These are phyloP conservation scores for Aspergillus fumigatiaffinis DNA, from an alignment of 2,329 filamentous ascomycete genomes.

Conservation along the genomic window DNA sequence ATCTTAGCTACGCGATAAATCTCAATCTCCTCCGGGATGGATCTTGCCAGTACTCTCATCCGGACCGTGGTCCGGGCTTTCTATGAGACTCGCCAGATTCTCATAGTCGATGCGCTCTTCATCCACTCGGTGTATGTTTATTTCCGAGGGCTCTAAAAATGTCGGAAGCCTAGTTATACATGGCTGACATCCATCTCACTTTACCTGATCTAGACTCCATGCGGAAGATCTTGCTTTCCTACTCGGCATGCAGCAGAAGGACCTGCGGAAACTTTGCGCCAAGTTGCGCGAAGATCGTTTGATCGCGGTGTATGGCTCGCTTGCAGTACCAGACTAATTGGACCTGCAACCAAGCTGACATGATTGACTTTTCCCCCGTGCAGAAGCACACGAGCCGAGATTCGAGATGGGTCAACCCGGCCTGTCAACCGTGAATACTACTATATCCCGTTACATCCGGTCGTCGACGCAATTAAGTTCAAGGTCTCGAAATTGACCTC, in stretches of 20 bases:
- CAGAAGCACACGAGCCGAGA: slow-evolving; percentile 70
- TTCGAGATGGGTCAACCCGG: slow-evolving; percentile 74
- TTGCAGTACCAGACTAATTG: slow-evolving; percentile 2
- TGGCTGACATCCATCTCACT: neutral
- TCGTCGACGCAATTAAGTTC: slow-evolving; percentile 96
- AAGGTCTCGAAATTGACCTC: slow-evolving; percentile 84
- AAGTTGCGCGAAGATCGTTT: slow-evolving; percentile 83
- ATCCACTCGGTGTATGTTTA: slow-evolving; percentile 63
- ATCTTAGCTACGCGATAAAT: neutral
- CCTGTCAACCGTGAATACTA: slow-evolving; percentile 89
- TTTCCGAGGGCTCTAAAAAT: slow-evolving; percentile 3
- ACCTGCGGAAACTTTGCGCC: slow-evolving; percentile 83
- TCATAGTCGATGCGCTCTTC: slow-evolving; percentile 76
- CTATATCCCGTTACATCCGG: slow-evolving; percentile 91
- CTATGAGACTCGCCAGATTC: slow-evolving; percentile 77
- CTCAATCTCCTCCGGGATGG: slow-evolving; percentile 42
- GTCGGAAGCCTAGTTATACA: neutral
- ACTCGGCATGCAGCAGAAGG: slow-evolving; percentile 85
- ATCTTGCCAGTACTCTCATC: slow-evolving; percentile 72
- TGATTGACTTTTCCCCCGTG: slow-evolving; percentile 5
- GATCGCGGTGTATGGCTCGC: slow-evolving; percentile 64
- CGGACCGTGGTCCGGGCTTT: slow-evolving; percentile 83
- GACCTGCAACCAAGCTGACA: slow-evolving; percentile 11
- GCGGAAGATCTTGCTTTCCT: slow-evolving; percentile 85
- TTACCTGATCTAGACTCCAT: slow-evolving; percentile 56